Base-by-base conservation (phyloP, 352 stramenopile species). In the Phytopythium mirpurense region DNA sequence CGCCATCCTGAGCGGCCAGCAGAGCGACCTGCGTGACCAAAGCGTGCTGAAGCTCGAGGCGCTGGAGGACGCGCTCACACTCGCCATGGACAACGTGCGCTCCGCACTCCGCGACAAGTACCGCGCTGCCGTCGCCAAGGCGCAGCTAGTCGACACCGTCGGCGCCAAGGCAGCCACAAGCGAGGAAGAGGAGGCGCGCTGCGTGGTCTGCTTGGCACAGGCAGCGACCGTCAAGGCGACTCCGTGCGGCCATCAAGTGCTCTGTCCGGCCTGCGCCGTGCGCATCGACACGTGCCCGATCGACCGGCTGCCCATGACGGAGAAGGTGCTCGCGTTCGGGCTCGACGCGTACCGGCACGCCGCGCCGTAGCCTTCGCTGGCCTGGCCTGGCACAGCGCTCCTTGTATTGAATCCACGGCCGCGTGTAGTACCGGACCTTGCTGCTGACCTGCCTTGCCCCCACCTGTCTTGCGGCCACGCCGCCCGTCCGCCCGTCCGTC, bases 281-380 rank as follows among this genome's bases (percentile, higher is more conserved):
- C 72, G 72, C 23, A 59, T 88, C 27, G 63, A 59, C 18, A 60
- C 49, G 24, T 91, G 81, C 43, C 78, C 81, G 5, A 66, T 91
- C 34, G 81, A 91, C 24, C 72, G 81, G 34, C 54, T 64, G 51
- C 53, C 56, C 10, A 88, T 91, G 44, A 40, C 70, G 16, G 72
- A 87, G 65, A 86, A 84, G 49, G 66, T 85, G 44, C 61, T 88
- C 16, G 83, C 76, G n/a, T 84, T 81, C 44, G 78, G 81, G 12
- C 61, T 86, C 35, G 59, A 59, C 46, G 74, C 63, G 11, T 85
- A 84, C 54, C 51, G 54, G 3, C 24, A n/a, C 21, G 23, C 21
- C n/a, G n/a, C n/a, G n/a, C n/a, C n/a, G n/a, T n/a, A n/a, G n/a
- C n/a, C n/a, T n/a, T n/a, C n/a, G n/a, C n/a, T n/a, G n/a, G n/a